Evolutionary conservation across 1,139 yeast species (phyloP).

Genomic region (Lodderomyces oxycetoniae): DNA sequence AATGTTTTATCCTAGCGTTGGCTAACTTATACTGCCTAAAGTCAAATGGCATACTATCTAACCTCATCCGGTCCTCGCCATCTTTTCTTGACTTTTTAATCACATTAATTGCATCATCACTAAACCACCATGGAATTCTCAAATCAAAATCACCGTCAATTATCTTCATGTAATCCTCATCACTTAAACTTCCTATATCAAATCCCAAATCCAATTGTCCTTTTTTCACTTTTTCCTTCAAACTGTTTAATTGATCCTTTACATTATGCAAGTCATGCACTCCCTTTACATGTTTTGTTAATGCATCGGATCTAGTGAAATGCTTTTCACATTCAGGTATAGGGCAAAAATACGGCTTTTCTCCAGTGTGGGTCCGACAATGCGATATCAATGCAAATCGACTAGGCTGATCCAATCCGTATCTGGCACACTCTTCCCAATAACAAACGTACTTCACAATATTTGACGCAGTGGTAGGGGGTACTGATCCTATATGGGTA

Average conservation of each 20-base stretch:
- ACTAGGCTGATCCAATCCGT: conserved; percentile 53
- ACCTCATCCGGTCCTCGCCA: not conserved
- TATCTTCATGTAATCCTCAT: conserved; percentile 25
- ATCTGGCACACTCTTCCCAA: conserved; percentile 58
- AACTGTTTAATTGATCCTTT: conserved; percentile 30
- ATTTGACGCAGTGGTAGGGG: conserved; percentile 1
- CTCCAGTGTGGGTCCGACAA: conserved; percentile 63
- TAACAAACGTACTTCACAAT: conserved; percentile 46
- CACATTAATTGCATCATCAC: conserved; percentile 25
- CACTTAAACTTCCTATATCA: conserved; percentile 21
- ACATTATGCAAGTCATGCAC: conserved; percentile 51
- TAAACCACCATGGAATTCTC: conserved; percentile 45
- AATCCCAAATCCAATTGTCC: conserved; percentile 15
- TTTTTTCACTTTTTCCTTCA: conserved; percentile 22
- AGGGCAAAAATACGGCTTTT: conserved; percentile 62
- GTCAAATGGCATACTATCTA: conserved; percentile 29
- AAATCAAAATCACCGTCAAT: conserved; percentile 33
- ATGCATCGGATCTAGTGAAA: conserved; percentile 56
- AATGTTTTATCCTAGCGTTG: conserved; percentile 26
- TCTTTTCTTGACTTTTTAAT: conserved; percentile 15
- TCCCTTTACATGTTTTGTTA: conserved; percentile 59
- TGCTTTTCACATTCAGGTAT: conserved; percentile 65
- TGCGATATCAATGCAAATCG: conserved; percentile 60
- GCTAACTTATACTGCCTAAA: conserved; percentile 36
- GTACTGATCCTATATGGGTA: conserved; percentile 25